Percentiles rank a stretch among this genome's conserved stretches.
These are phyloP conservation scores for Triangularia setosa DNA, from an alignment of 2,329 filamentous ascomycete genomes.

Conservation along the genomic window DNA sequence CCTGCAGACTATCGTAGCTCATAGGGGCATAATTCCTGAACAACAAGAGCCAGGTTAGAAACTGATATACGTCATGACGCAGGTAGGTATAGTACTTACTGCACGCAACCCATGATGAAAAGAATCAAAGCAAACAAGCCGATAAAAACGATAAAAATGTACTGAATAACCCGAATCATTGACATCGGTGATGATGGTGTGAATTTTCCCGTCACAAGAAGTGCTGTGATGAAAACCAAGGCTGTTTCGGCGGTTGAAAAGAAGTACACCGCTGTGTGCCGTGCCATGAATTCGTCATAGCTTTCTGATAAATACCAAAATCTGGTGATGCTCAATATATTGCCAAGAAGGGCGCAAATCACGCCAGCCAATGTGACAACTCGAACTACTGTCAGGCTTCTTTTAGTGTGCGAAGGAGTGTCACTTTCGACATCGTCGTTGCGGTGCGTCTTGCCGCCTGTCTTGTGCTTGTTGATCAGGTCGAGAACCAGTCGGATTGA, in stretches of 20 bases:
- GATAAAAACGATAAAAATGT: background rate
- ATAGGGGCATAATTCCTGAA: background rate
- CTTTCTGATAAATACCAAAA: background rate
- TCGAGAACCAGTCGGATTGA: background rate
- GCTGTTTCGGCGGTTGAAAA: background rate
- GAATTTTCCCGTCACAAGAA: background rate
- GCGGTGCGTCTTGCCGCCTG: too few relatives aligned
- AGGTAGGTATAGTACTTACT: background rate
- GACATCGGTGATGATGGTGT: background rate
- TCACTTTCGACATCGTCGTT: background rate
- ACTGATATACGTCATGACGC: background rate
- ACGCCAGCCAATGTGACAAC: background rate
- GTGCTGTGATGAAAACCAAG: background rate
- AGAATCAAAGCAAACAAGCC: background rate
- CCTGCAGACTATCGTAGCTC: background rate
- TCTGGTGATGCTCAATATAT: background rate
- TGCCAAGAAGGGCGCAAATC: background rate
- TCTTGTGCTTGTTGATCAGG: background rate
- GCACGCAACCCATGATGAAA: background rate
- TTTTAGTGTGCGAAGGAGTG: background rate
- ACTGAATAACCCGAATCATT: background rate
- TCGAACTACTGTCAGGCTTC: background rate
- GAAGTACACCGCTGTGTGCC: background rate
- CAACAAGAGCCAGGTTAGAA: background rate
- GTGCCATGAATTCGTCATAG: background rate